A percentile compares a stretch with the other conserved stretches of the same genome.
phyloP scores from a whole-genome alignment of 2,329 filamentous ascomycete genomes.

The Venturia asperata region DNA sequence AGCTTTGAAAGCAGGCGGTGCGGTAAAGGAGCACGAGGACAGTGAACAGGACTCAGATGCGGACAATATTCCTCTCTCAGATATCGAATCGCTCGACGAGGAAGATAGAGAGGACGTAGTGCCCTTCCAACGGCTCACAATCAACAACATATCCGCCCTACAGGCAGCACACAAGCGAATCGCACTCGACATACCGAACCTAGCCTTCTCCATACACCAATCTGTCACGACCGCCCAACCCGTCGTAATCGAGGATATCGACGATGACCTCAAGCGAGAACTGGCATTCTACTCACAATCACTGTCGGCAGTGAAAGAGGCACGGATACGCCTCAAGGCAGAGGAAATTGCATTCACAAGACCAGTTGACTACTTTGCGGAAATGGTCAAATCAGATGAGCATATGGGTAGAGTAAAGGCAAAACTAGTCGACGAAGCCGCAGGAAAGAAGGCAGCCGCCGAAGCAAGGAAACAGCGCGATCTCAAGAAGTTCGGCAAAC shows the following conservation, averaged over 20 bases:
- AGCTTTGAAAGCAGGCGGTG: not conserved
- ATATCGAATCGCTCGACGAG: slow-evolving; percentile 70
- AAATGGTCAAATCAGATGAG: slow-evolving; percentile 98
- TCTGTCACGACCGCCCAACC: slow-evolving; percentile 61
- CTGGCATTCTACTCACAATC: slow-evolving; percentile 89
- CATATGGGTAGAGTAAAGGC: slow-evolving; percentile 97
- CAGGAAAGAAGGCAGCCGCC: slow-evolving; percentile 81
- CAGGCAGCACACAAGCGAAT: slow-evolving; percentile 73
- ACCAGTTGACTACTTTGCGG: slow-evolving; percentile 92
- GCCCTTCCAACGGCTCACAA: slow-evolving; percentile 85
- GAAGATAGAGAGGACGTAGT: slow-evolving; percentile 81
- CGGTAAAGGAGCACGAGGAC: slow-evolving; percentile 26
- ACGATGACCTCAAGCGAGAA: slow-evolving; percentile 89
- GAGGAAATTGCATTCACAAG: slow-evolving; percentile 82
- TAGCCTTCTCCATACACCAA: slow-evolving; percentile 79
- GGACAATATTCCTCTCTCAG: slow-evolving; percentile 82
- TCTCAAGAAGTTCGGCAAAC: slow-evolving; percentile 98
- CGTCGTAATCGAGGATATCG: slow-evolving; percentile 71
- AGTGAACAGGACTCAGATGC: slow-evolving; percentile 62
- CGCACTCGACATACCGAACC: slow-evolving; percentile 58
- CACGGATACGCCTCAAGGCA: slow-evolving; percentile 65
- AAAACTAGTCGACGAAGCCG: slow-evolving; percentile 86
- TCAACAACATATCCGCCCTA: slow-evolving; percentile 92
- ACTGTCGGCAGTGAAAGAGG: slow-evolving; percentile 67
- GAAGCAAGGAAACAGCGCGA: slow-evolving; percentile 90